phyloP scores from a whole-genome alignment of 2,329 filamentous ascomycete genomes.

The Cadophora malorum region DNA sequence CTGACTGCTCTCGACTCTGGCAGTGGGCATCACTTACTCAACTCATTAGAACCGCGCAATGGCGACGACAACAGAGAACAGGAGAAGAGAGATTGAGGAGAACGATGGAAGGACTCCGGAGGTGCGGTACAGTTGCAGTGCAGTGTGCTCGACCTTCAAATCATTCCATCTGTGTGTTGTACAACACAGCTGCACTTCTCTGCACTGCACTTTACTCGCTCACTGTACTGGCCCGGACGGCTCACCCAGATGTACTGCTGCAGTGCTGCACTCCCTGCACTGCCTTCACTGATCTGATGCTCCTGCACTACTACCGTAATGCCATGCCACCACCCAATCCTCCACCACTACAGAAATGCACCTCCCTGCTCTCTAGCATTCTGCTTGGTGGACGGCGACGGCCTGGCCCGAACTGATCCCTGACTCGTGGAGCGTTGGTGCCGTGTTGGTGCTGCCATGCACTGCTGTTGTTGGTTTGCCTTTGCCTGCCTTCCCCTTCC shows the following conservation, averaged over 20 bases:
- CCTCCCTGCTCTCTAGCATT: not conserved
- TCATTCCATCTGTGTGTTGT: constrained; percentile 2
- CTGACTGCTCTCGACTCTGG: not conserved
- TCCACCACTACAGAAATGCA: not conserved
- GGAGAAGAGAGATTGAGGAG: not conserved
- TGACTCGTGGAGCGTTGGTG: constrained; percentile 2
- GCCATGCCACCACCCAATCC: not conserved
- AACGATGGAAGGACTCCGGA: not conserved
- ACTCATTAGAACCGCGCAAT: not conserved
- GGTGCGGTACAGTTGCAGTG: not conserved
- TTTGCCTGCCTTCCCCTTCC: not conserved
- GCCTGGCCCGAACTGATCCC: constrained; percentile 3
- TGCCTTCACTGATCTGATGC: not conserved
- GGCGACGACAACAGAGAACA: not conserved
- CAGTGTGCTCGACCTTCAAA: not conserved
- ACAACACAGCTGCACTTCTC: not conserved
- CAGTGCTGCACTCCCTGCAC: not conserved
- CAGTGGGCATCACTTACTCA: not conserved
- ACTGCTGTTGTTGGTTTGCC: not conserved
- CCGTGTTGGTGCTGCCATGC: not conserved
- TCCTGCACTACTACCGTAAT: not conserved
- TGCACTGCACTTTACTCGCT: not conserved
- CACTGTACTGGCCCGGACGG: not conserved
- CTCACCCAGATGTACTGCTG: not conserved
- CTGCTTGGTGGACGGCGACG: constrained; percentile 3